Percentiles rank a stretch among this genome's conserved stretches.
These are phyloP conservation scores for Hypoxylon sp. DNA, from an alignment of 2,329 filamentous ascomycete species.

Conservation along the genomic window DNA sequence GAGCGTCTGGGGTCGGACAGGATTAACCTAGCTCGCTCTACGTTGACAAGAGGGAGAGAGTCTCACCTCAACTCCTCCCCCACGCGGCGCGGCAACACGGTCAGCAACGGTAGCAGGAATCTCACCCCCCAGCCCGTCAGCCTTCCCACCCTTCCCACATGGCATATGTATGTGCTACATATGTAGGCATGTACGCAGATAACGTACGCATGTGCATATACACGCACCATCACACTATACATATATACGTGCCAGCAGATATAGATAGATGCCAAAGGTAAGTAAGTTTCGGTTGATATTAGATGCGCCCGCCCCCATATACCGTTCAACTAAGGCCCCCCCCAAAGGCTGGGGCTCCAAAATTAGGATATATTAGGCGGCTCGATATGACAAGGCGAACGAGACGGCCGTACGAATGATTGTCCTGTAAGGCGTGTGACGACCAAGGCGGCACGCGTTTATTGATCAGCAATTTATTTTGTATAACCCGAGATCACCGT, in stretches of 20 bases:
- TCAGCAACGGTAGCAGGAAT: background rate
- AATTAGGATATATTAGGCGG: constrained; percentile 28
- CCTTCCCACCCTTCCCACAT: constrained; percentile 24
- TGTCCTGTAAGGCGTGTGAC: background rate
- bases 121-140: constrained; percentile 16
- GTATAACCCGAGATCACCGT: background rate
- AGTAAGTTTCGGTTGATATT: too few relatives aligned
- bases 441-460: background rate
- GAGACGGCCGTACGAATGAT: constrained; percentile 3
- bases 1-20: constrained; percentile 9
- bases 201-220: constrained; percentile 3
- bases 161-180: constrained; percentile 35
- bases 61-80: constrained; percentile 2
- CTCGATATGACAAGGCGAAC: background rate
- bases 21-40: constrained; percentile 12
- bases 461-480: background rate
- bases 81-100: constrained; percentile 8
- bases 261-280: constrained; percentile 5
- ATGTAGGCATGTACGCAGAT: constrained; percentile 10
- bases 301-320: constrained; percentile 23
- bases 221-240: background rate
- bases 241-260: background rate
- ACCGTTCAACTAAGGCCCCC: constrained; percentile 29
- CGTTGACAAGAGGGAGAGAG: background rate
- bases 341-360: constrained; percentile 18